These are phyloP conservation scores for Pestalotiopsis sp. DNA, from an alignment of 2,329 filamentous ascomycete genomes.

Conservation along the genomic window DNA sequence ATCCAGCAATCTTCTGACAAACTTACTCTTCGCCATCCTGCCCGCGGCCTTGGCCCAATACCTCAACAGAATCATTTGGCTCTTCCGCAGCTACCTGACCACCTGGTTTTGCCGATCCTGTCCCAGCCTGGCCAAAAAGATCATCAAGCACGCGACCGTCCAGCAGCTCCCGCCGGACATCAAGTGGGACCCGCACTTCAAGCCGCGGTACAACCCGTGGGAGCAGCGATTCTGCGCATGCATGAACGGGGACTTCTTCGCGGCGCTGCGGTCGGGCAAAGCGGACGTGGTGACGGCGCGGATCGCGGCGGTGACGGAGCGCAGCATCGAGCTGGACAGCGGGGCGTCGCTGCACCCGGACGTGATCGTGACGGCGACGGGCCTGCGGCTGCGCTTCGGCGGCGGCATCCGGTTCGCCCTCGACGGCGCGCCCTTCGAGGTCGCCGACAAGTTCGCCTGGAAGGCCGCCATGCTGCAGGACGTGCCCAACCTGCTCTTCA, in stretches of 20 bases:
- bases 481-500: constrained; percentile 61
- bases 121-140: constrained; percentile 45
- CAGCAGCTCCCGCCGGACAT: constrained; percentile 51
- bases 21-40: constrained; percentile 1
- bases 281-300: constrained; percentile 43
- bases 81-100: constrained; percentile 11
- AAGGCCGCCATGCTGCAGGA: constrained; percentile 63
- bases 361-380: constrained; percentile 67
- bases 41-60: constrained; percentile 13
- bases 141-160: constrained; percentile 44
- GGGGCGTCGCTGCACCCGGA: constrained; percentile 52
- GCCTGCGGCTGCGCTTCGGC: constrained; percentile 57
- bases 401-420: constrained; percentile 54
- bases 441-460: constrained; percentile 56
- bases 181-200: constrained; percentile 55
- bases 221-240: constrained; percentile 69
- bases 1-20: constrained; percentile 29
- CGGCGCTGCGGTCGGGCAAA: constrained; percentile 35
- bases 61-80: neutral
- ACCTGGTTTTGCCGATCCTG: constrained; percentile 47
- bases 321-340: constrained; percentile 42
- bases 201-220: constrained; percentile 60
- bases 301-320: constrained; percentile 47
- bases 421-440: constrained; percentile 48
- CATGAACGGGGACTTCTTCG: constrained; percentile 48